Conservation (phyloP, 1,284 basidiomycete species). For the Boletus sp. region DNA sequence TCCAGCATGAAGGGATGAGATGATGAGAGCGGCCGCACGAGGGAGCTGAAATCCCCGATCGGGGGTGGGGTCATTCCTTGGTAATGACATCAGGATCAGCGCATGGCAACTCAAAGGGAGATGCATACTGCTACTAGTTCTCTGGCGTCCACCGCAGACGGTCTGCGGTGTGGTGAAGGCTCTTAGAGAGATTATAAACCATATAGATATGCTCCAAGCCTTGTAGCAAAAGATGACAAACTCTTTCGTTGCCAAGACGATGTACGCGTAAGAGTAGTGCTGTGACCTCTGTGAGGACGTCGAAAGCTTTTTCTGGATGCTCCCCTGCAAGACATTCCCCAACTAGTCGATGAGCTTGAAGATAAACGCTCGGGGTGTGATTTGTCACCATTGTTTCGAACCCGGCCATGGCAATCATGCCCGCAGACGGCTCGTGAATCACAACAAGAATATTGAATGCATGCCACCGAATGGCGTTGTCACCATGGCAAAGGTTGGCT, state of each 20-base stretch:
- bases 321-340: slow-evolving; percentile 82
- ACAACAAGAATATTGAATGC: slow-evolving; percentile 83
- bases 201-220: slow-evolving; percentile 76
- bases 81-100: slow-evolving; percentile 3
- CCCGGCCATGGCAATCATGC: slow-evolving; percentile 65
- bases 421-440: slow-evolving; percentile 65
- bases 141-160: too few species aligned
- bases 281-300: slow-evolving; percentile 76
- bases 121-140: too few species aligned
- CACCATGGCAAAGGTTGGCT: slow-evolving; percentile 84
- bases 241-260: slow-evolving; percentile 50
- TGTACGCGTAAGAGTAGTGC: slow-evolving; percentile 74
- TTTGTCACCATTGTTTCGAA: slow-evolving; percentile 82
- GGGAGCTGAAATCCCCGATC: slow-evolving; percentile 83
- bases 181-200: too few species aligned
- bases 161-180: too few species aligned
- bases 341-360: slow-evolving; percentile 79
- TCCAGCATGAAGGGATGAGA: too few species aligned
- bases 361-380: slow-evolving; percentile 75
- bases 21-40: too few species aligned
- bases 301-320: slow-evolving; percentile 71
- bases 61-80: slow-evolving; percentile 90
- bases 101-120: neutral
- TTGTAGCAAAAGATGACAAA: slow-evolving; percentile 64
- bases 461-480: slow-evolving; percentile 67